Evolutionary conservation across 2,329 filamentous ascomycete genomes (phyloP), one percentile per base, ranked within the genome.

Genomic region (Fusarium sp.): DNA sequence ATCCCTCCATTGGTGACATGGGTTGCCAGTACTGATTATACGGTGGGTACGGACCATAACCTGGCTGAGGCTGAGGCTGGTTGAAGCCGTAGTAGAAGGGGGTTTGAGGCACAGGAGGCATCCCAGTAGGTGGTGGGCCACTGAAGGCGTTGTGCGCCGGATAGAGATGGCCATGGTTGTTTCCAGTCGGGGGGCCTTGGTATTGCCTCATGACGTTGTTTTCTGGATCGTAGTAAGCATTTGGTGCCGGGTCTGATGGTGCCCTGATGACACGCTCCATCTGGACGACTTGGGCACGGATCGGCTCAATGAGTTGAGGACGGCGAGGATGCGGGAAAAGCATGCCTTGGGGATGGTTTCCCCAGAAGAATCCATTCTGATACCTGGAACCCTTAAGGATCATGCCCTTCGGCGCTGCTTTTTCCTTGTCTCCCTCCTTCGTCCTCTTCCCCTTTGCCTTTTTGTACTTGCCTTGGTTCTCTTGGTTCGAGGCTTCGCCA

Each of bases 181-280:
- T 88, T 6, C 88, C 88, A 75, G 89, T 91, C 1, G 83, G 81
- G 4, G 86, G 85, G 0, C 89, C 89, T 70, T 91, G 87, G 70
- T 91, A 91, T 29, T 91, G 85, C 16, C 88, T 86, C 58, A 89
- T 82, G 22, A 89, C 79, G 35, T 88, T 86, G 70, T 85, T 83
- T 53, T 84, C 82, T n/a, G 82, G 77, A 73, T 91, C 89, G 74
- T 87, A 87, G 75, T 88, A 91, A 46, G 89, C 88, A 74, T 91
- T 92, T 14, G 89, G 90, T 2, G 84, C 83, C 10, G 89, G 89
- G 70, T 91, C 89, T 49, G 85, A 81, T 5, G 82, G 81, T 2
- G 79, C 81, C 72, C 90, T 88, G 22, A 91, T 80, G 3, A 88
- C 83, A 69, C 90, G 87, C 75, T 91, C 89, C 2, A 89, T 84